Base-by-base conservation (phyloP, 306 rosid species). In the Psophocarpus tetragonolobus region DNA sequence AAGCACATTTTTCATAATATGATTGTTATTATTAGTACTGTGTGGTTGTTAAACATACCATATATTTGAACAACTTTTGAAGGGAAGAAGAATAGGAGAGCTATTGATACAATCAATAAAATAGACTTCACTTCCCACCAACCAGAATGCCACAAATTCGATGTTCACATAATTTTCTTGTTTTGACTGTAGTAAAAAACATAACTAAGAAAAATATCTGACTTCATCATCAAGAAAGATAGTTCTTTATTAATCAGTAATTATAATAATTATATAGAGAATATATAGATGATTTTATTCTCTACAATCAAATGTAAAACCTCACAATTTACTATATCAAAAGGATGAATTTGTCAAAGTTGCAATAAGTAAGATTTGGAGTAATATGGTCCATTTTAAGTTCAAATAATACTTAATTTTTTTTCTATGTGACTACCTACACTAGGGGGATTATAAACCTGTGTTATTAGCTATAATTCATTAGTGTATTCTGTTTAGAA, bases 191-290 rank as follows among this genome's bases (percentile, higher is more conserved):
- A 4, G 85, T 88, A 57, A 89, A 71, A 80, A 91, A 90, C 97
- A 94, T 94, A 20, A 91, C 64, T 57, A 75, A 84, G 90, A 91
- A 91, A 87, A 90, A 91, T 84, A 91, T 88, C 97, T 94, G 86
- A 79, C 67, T 80, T 39, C 32, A 10, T 64, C 9, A 90, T 91
- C 81, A 91, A 90, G 98, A 87, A 81, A 72, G 42, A 51, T 42
- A 3, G 2, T 44, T 66, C 71, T 13, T n/a, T 30, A 74, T 24
- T 8, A 36, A 8, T 10, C 21, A 15, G 21, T 7, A 53, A n/a
- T 48, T 48, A 13, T 13, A 38, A 30, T 38, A n/a, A 26, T 39
- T 47, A 81, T 57, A 13, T 29, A 36, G 18, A 47, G 26, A 56
- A 21, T 7, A 42, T n/a, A n/a, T 3, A 47, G 17, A 8, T 14